Base-by-base conservation (phyloP, 1,284 basidiomycete species). In the Vanrija humicola region DNA sequence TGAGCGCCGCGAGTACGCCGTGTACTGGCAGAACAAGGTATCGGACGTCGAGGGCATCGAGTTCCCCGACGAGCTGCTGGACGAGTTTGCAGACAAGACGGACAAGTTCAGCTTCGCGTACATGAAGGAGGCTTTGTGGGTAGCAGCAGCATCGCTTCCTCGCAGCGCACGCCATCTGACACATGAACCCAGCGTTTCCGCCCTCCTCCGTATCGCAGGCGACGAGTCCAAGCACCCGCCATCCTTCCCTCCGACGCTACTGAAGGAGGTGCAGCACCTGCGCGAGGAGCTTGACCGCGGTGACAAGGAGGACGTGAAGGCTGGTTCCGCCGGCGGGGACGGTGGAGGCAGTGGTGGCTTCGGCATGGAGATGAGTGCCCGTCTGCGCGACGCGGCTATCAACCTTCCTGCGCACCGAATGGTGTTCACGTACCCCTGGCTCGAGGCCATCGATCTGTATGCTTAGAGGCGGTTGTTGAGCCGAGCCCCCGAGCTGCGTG, bases 81-180 rank as follows among this genome's bases (percentile, higher is more conserved):
- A 81, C 23, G 81, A 85, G 57, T 75, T 88, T 21, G 86, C 84
- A 1, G 74, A 80, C 15, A 61, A 75, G 54, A 90, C 88, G 0
- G 75, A 80, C 21, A 78, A 79, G 28, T 90, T 90, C 76, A 87
- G 85, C 60, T 90, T 89, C 67, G 87, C 88, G 0, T 89, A 89
- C 69, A 79, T 90, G 64, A 90, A 90, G 67, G 88, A 90, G 74
- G 86, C 83, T 5, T 90, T 90, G 88, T 89, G 68, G 63, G 86
- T 82, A 25, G 1, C 21, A 34, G 21, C 21, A 23, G 21, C 21
- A 23, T 23, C 21, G 21, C 21, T 5, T 23, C 21, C 21, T 23
- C 5, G 21, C 2, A 5, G 21, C 21, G 21, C 21, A 23, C 21
- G 21, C 34, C 12, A 34, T 12, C 34, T 21, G 21, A 6, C 9